Percentiles rank a stretch among this genome's conserved stretches.
phyloP scores from a whole-genome alignment of 768 basidiomycete species.

The Steccherinum ochraceum region DNA sequence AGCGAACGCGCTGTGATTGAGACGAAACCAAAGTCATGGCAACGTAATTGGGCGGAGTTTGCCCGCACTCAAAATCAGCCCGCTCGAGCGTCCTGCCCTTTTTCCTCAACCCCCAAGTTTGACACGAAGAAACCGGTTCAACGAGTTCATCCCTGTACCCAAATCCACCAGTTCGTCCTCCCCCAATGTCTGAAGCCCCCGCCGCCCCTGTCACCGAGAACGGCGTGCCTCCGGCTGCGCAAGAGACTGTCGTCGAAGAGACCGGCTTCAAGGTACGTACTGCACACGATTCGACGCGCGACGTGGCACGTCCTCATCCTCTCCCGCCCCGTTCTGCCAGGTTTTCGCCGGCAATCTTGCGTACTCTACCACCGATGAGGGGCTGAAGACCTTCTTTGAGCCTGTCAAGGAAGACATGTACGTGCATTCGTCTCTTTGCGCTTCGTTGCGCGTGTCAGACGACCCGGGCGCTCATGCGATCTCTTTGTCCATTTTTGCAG shows the following conservation, averaged over 20 bases:
- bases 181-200: constrained; percentile 86
- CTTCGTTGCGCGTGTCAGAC: constrained; percentile 6
- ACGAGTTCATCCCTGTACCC: constrained; percentile 53
- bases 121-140: constrained; percentile 83
- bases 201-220: constrained; percentile 78
- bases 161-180: constrained; percentile 49
- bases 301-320: constrained; percentile 11
- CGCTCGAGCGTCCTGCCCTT: constrained; percentile 29
- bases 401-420: constrained; percentile 86
- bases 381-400: constrained; percentile 91
- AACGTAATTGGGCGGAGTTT: constrained; percentile 32
- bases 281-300: constrained; percentile 20
- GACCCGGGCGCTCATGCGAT: constrained; percentile 8
- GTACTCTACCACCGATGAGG: constrained; percentile 90
- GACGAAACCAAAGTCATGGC: constrained; percentile 31
- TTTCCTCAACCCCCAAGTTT: constrained; percentile 78
- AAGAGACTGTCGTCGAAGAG: constrained; percentile 62
- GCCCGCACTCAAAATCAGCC: constrained; percentile 21
- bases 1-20: neutral
- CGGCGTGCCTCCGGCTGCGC: constrained; percentile 77
- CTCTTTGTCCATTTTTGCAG: constrained; percentile 32
- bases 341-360: constrained; percentile 96
- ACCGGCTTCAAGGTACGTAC: constrained; percentile 67
- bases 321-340: constrained; percentile 31
- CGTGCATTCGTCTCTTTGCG: constrained; percentile 29